Conservation (phyloP, 2,329 filamentous ascomycete genomes). For the Exophiala spinifera region DNA sequence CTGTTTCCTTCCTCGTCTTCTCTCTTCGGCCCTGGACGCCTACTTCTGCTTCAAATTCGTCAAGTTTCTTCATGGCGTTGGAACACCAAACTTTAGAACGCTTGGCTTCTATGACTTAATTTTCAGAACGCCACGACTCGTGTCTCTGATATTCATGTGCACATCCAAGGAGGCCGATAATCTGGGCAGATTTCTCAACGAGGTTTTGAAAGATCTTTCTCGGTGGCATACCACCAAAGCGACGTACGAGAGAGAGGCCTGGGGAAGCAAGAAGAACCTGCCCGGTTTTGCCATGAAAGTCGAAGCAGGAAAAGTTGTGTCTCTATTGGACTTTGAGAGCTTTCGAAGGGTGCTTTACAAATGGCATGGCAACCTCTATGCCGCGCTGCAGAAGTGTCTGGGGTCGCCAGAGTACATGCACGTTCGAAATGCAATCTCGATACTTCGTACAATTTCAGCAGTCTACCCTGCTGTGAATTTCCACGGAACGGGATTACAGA, state of each 20-base stretch:
- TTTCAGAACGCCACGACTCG: slow-evolving; percentile 77
- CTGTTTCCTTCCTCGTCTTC: slow-evolving; percentile 83
- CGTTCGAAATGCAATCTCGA: slow-evolving; percentile 89
- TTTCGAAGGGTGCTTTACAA: slow-evolving; percentile 83
- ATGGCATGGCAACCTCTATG: slow-evolving; percentile 82
- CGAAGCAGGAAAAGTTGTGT: slow-evolving; percentile 67
- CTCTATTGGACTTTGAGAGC: slow-evolving; percentile 76
- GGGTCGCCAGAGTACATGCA: slow-evolving; percentile 91
- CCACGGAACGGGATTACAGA: slow-evolving; percentile 60
- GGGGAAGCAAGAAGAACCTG: slow-evolving; percentile 62
- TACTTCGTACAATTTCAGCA: slow-evolving; percentile 76
- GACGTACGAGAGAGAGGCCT: slow-evolving; percentile 78
- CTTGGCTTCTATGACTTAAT: slow-evolving; percentile 79
- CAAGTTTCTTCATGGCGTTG: slow-evolving; percentile 79
- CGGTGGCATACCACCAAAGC: slow-evolving; percentile 78
- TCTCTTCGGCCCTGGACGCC: slow-evolving; percentile 80
- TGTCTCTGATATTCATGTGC: slow-evolving; percentile 80
- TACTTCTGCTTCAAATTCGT: slow-evolving; percentile 86
- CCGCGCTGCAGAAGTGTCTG: slow-evolving; percentile 77
- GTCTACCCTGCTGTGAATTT: slow-evolving; percentile 87
- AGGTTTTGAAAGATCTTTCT: slow-evolving; percentile 74
- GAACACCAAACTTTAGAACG: slow-evolving; percentile 81
- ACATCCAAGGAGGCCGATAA: slow-evolving; percentile 90
- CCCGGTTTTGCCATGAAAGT: slow-evolving; percentile 76
- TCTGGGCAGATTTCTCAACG: slow-evolving; percentile 84